Evolutionary conservation across 768 basidiomycete genomes (phyloP), one percentile per base, ranked within the genome.

Genomic region (Boletellus sp.): DNA sequence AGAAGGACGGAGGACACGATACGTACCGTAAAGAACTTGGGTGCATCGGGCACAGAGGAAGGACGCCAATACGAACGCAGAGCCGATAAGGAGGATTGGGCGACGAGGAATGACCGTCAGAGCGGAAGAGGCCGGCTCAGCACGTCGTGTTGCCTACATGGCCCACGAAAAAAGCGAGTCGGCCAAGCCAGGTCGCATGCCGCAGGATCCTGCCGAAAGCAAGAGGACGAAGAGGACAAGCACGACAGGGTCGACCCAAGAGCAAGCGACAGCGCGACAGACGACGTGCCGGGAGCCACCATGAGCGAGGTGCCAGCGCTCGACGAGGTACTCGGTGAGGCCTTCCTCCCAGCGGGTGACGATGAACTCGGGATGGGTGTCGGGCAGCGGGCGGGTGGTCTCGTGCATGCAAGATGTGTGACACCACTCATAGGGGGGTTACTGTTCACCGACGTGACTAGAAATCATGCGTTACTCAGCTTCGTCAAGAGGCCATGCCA

Each of bases 251-350:
- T 26, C 24, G 24, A 8, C 4, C 24, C 24, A 26, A 8, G 60
- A 28, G 12, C 50, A 42, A 11, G 52, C 24, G 8, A 40, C 11
- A 6, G 15, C 22, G 31, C 34, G 39, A 69, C 52, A 51, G 17
- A 74, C 50, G 28, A 72, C 52, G 36, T 50, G 63, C 13, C 70
- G 61, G 47, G 63, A 72, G 1, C 75, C 75, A 59, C 76, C 68
- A 24, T 72, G 74, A 34, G 70, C 68, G 24, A 78, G 53, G 13
- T 65, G 74, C 73, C 72, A 73, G 49, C 81, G 77, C 50, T 81
- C 78, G 22, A 87, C 72, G 45, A 79, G 74, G 51, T 83, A 87
- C 62, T 89, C 85, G 42, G 68, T 70, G 61, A 72, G 81, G 15
- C 73, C 77, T 34, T 72, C 24, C 24, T 4, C 69, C 53, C 65